A percentile compares a stretch with the other conserved stretches of the same genome.
Conservation (phyloP, 2,329 filamentous ascomycete genomes). For the Calonectria crousiana region DNA sequence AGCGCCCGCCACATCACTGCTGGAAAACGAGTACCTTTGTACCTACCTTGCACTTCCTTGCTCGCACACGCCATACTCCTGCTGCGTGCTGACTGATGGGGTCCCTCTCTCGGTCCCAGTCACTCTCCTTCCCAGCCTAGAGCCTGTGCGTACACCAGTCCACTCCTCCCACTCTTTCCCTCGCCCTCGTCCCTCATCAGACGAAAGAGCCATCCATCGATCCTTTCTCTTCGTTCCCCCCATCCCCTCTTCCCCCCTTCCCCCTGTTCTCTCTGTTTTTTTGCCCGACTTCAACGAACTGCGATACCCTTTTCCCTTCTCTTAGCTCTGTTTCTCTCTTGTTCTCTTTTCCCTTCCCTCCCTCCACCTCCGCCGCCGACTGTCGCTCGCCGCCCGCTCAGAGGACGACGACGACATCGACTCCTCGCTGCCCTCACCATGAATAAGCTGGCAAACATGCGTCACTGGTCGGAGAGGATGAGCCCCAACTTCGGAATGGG, state of each 20-base stretch:
- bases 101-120: neutral
- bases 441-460: conserved; percentile 80
- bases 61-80: neutral
- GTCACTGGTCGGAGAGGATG: conserved; percentile 79
- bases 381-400: conserved; percentile 42
- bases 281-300: conserved; percentile 37
- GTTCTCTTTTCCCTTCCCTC: conserved; percentile 26
- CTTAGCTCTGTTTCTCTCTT: conserved; percentile 37
- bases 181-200: conserved; percentile 42
- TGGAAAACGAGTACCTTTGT: conserved; percentile 10
- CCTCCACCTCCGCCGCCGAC: conserved; percentile 38
- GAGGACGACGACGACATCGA: conserved; percentile 43
- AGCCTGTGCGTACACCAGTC: conserved; percentile 17
- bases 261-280: conserved; percentile 31
- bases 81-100: conserved; percentile 17
- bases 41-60: conserved; percentile 9
- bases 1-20: neutral
- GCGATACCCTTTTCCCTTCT: conserved; percentile 42
- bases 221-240: conserved; percentile 37
- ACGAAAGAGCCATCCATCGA: conserved; percentile 46
- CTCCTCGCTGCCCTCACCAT: conserved; percentile 58
- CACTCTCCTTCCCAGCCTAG: conserved; percentile 26
- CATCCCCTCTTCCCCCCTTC: conserved; percentile 20
- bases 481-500: conserved; percentile 76
- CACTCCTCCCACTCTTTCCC: conserved; percentile 34